Percentiles rank a stretch among this genome's conserved stretches.
These are phyloP conservation scores for Herpetomonas tarakana DNA, from an alignment of 208 protist genomes.

Conservation along the genomic window DNA sequence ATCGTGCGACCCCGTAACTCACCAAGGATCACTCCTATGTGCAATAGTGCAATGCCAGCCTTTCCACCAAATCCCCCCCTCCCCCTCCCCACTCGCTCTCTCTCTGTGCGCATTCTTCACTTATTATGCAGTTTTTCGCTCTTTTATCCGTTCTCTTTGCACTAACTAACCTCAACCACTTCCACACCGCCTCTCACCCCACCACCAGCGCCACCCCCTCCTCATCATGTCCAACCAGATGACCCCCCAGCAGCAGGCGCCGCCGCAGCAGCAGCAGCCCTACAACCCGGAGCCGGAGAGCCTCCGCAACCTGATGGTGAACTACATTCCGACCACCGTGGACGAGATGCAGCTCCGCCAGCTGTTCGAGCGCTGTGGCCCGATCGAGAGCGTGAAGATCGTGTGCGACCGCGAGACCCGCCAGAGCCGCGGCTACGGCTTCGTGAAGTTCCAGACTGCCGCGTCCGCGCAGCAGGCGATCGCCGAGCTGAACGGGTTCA, in stretches of 20 bases:
- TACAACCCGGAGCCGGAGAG: constrained; percentile 67
- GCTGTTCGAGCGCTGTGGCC: constrained; percentile 81
- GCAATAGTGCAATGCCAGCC: too few species aligned
- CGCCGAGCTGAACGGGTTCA: constrained; percentile 78
- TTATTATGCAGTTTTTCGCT: too few species aligned
- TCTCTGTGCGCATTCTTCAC: too few species aligned
- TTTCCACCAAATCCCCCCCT: too few species aligned
- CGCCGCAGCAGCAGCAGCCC: constrained; percentile 31
- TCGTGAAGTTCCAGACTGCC: constrained; percentile 84
- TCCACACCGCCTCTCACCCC: too few species aligned
- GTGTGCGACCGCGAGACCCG: constrained; percentile 82
- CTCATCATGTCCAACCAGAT: constrained; percentile 15
- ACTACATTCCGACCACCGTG: constrained; percentile 87
- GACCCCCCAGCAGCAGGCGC: constrained; percentile 24
- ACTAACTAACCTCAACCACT: too few species aligned
- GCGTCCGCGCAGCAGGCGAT: constrained; percentile 77
- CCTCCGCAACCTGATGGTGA: constrained; percentile 87
- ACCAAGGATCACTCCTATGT: too few species aligned
- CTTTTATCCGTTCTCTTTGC: too few species aligned
- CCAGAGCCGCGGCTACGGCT: constrained; percentile 88
- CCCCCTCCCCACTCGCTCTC: too few species aligned
- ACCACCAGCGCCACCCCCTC: too few species aligned
- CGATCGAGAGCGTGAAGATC: constrained; percentile 88
- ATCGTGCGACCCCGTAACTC: too few species aligned
- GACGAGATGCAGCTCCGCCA: constrained; percentile 81